Evolutionary conservation across 2,329 filamentous ascomycete genomes (phyloP).

Genomic region (Blumeria graminis): DNA sequence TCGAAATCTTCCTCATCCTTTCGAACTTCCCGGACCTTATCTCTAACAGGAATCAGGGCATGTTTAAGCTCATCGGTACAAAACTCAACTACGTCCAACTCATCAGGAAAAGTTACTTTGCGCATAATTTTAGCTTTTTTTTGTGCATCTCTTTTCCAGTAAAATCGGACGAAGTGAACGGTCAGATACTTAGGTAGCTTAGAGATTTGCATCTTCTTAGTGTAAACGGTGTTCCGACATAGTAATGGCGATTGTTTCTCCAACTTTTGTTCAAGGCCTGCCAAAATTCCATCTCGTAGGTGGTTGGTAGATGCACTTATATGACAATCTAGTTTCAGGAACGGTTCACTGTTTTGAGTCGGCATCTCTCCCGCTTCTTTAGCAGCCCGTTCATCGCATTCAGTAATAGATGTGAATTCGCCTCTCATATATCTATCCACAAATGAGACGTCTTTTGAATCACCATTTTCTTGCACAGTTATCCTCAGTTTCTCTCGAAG

Average conservation of each 20-base stretch:
- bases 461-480: constrained; percentile 26
- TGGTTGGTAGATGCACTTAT: constrained; percentile 77
- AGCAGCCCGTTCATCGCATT: constrained; percentile 63
- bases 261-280: constrained; percentile 63
- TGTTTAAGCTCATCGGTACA: constrained; percentile 76
- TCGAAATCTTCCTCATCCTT: constrained; percentile 92
- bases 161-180: constrained; percentile 93
- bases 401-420: constrained; percentile 50
- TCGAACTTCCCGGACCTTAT: constrained; percentile 82
- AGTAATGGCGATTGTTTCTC: constrained; percentile 70
- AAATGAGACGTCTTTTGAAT: constrained; percentile 40
- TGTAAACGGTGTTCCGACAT: constrained; percentile 60
- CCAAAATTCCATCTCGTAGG: constrained; percentile 64
- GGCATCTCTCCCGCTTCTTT: constrained; percentile 50
- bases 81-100: constrained; percentile 83
- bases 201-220: constrained; percentile 73
- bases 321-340: constrained; percentile 89
- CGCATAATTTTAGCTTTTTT: constrained; percentile 99
- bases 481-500: constrained; percentile 55
- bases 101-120: constrained; percentile 87
- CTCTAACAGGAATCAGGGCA: constrained; percentile 70
- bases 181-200: constrained; percentile 86
- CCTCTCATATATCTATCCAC: constrained; percentile 82
- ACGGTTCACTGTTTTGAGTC: constrained; percentile 43
- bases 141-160: constrained; percentile 84